Conservation (phyloP, 257 asterid species). For the Cruciata laevipes region DNA sequence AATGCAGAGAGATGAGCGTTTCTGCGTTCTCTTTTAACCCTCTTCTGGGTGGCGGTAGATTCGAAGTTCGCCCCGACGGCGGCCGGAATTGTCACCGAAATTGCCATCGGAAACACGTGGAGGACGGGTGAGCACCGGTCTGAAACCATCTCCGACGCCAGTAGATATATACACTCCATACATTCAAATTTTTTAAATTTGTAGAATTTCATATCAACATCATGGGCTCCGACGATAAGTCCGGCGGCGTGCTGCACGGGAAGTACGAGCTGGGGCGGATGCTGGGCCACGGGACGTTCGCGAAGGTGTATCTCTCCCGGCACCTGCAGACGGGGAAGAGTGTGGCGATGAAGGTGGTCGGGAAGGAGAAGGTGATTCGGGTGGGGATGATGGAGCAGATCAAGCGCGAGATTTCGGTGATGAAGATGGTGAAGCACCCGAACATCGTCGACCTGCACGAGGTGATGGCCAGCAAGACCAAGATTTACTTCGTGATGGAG, state of each 20-base stretch:
- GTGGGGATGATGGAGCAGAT: conserved; percentile 63
- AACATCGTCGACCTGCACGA: conserved; percentile 50
- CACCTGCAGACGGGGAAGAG: conserved; percentile 36
- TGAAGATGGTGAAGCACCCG: conserved; percentile 54
- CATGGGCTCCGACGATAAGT: conserved; percentile 51
- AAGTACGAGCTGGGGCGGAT: conserved; percentile 49
- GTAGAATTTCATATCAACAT: background rate
- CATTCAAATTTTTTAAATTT: background rate
- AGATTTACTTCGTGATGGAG: conserved; percentile 52
- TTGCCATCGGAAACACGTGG: conserved; percentile 93
- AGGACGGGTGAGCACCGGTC: conserved; percentile 66
- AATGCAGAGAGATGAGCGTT: conserved; percentile 85
- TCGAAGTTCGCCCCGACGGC: conserved; percentile 40
- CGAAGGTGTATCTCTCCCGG: conserved; percentile 46
- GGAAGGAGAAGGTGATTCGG: conserved; percentile 44
- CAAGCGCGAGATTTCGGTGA: conserved; percentile 45
- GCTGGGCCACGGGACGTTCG: conserved; percentile 59
- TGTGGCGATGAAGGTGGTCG: conserved; percentile 52
- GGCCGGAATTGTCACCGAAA: conserved; percentile 83
- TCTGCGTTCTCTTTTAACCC: conserved; percentile 38
- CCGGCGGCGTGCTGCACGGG: conserved; percentile 44
- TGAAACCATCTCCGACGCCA: background rate
- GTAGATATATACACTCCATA: background rate
- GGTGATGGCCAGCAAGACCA: conserved; percentile 53
- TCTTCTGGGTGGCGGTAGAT: conserved; percentile 35